Evolutionary conservation across 2,329 filamentous ascomycete genomes (phyloP).

Genomic region (Diaporthe ampelina): DNA sequence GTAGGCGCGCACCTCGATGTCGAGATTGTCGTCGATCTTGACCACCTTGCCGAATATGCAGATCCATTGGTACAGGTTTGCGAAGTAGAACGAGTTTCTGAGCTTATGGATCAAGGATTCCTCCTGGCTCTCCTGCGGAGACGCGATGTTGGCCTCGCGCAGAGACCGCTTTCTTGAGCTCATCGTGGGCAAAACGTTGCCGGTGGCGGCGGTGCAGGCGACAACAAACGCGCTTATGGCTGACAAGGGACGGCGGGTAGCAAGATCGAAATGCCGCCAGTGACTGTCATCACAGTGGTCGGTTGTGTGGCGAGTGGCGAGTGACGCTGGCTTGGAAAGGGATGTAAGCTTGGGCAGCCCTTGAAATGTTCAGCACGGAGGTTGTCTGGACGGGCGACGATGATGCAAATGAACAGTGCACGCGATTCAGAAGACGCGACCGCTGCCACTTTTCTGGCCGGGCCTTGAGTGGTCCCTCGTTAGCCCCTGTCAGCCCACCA

Average conservation of each 20-base stretch:
- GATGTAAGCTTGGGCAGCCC: background rate
- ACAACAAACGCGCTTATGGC: conserved; percentile 30
- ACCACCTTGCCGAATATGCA: conserved; percentile 89
- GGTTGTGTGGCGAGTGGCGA: background rate
- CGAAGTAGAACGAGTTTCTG: conserved; percentile 95
- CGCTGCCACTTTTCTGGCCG: conserved; percentile 36
- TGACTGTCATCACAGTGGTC: conserved; percentile 15
- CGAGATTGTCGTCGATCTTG: conserved; percentile 90
- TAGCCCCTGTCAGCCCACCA: conserved; percentile 4
- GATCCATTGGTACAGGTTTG: conserved; percentile 93
- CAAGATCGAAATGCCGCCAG: background rate
- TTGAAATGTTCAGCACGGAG: conserved; percentile 2
- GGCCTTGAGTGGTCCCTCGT: conserved; percentile 30
- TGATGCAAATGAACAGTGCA: conserved; percentile 40
- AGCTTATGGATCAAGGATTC: conserved; percentile 73
- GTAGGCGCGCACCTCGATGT: conserved; percentile 80
- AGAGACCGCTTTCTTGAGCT: conserved; percentile 63
- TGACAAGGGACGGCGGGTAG: background rate
- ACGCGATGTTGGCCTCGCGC: conserved; percentile 57
- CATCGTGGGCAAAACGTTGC: conserved; percentile 52
- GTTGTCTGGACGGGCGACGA: conserved; percentile 29
- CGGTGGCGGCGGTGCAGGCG: conserved; percentile 5
- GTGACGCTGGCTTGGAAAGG: background rate
- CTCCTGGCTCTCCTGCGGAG: conserved; percentile 48
- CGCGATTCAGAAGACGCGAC: conserved; percentile 40